phyloP scores from a whole-genome alignment of 1,139 yeast species.

The Blastobotrys apis region DNA sequence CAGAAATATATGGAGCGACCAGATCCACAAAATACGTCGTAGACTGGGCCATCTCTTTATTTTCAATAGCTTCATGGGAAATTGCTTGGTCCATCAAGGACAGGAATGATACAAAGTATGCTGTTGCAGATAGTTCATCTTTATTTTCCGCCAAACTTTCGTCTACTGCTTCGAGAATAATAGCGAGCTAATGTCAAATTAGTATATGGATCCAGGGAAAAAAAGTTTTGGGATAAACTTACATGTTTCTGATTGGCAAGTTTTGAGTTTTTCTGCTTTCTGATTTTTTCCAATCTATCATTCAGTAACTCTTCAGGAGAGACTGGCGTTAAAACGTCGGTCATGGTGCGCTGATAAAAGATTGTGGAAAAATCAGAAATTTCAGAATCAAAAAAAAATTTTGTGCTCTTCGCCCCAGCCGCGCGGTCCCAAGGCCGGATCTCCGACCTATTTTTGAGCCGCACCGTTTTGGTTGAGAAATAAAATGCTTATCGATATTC shows the following conservation, averaged over 20 bases:
- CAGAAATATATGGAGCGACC: slow-evolving; percentile 71
- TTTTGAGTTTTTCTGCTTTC: slow-evolving; percentile 68
- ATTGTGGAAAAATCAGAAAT: no score
- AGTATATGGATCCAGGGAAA: neutral
- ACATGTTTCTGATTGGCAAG: slow-evolving; percentile 76
- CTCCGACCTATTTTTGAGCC: no score
- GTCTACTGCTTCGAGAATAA: slow-evolving; percentile 83
- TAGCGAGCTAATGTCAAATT: slow-evolving; percentile 40
- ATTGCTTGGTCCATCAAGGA: slow-evolving; percentile 77
- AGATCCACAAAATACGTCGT: slow-evolving; percentile 80
- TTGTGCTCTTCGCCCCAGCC: no score
- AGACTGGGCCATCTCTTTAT: slow-evolving; percentile 62
- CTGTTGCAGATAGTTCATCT: slow-evolving; percentile 52
- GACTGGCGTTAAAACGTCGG: neutral
- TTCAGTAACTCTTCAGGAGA: slow-evolving; percentile 12
- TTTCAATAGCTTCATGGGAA: slow-evolving; percentile 46
- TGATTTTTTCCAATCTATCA: slow-evolving; percentile 58
- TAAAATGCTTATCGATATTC: no score
- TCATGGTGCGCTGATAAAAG: neutral
- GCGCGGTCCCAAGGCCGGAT: no score
- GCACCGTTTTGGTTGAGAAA: no score
- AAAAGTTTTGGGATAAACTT: slow-evolving; percentile 13
- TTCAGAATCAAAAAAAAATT: no score
- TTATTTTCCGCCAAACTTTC: slow-evolving; percentile 76
- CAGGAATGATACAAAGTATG: slow-evolving; percentile 80